Conservation (phyloP, 2,329 filamentous ascomycete species). For the Colletotrichum tofieldiae region DNA sequence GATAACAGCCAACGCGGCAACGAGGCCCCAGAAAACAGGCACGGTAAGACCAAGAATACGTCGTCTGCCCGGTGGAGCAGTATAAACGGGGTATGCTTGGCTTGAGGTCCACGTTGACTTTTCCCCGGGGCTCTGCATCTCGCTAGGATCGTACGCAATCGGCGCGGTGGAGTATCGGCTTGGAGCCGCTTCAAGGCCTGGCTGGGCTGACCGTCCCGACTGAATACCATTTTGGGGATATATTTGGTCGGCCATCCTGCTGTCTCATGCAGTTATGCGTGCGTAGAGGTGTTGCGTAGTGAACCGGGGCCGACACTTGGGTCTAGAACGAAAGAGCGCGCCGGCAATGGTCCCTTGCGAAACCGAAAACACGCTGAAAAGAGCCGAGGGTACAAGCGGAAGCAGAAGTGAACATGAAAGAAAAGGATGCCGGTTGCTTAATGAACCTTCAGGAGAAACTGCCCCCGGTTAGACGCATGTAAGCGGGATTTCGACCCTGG, state of each 20-base stretch:
- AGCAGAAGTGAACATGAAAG: background rate
- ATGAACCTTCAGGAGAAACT: background rate
- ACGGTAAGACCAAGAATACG: constrained; percentile 44
- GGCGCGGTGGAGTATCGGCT: constrained; percentile 12
- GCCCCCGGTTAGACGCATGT: no score
- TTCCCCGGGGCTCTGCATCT: background rate
- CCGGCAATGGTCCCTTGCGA: no score
- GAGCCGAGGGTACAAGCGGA: background rate
- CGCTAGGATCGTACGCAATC: constrained; percentile 10
- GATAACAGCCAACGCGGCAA: constrained; percentile 41
- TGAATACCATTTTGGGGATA: background rate
- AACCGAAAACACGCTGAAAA: background rate
- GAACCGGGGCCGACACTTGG: background rate
- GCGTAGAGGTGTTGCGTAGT: background rate
- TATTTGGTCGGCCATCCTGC: constrained; percentile 11
- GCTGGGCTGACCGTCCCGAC: constrained; percentile 8
- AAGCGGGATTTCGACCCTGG: background rate
- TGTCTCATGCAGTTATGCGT: background rate
- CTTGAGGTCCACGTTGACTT: constrained; percentile 3
- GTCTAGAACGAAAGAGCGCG: background rate
- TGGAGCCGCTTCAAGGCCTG: constrained; percentile 21
- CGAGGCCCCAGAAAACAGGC: constrained; percentile 43
- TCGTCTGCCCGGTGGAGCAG: background rate
- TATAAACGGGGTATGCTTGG: background rate
- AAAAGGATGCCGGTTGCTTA: background rate